Evolutionary conservation across 768 basidiomycete species (phyloP), one percentile per base, ranked within the genome.

Genomic region (Tylopilus vinaceipallidus): DNA sequence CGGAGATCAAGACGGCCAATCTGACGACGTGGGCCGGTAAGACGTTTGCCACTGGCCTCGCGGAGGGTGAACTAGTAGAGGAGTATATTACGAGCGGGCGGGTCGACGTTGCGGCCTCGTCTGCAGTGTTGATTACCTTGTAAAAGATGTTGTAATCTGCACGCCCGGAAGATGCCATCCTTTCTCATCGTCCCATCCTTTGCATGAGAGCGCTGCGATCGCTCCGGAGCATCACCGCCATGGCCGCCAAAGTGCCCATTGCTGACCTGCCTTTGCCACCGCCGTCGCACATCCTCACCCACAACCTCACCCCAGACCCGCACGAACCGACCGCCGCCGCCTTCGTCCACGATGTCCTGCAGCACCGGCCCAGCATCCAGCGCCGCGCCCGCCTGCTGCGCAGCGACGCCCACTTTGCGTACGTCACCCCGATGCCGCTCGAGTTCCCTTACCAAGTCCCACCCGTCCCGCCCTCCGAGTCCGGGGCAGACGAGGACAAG

Each of bases 401-500:
- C 0, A 62, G 73, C 0, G 64, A 75, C 34, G 78, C 79, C 4
- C 91, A 94, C 65, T 94, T 83, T 68, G 79, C 86, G n/a, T 83
- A 84, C 62, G 84, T 91, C 47, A 77, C 88, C 3, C 95, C 95
- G 0, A 78, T 91, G 54, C 91, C 92, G 9, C 52, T 88, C 0
- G 71, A 84, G 3, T 98, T 97, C 68, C 95, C 95, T 0, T 92
- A 87, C 66, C 73, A 82, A 27, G 82, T 95, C 22, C 73, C 79
- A 0, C 80, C 77, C 13, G 73, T 73, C 27, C 74, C 76, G 36
- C 66, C 78, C n/a, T n/a, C n/a, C n/a, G n/a, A n/a, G n/a, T n/a
- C n/a, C n/a, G n/a, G n/a, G n/a, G 73, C 76, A 16, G 70, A 67
- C 2, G 65, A 64, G 8, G 81, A 84, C 63, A 79, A 83, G 60